Evolutionary conservation across 2,329 filamentous ascomycete species (phyloP).

Genomic region (Chaetomium globosum): DNA sequence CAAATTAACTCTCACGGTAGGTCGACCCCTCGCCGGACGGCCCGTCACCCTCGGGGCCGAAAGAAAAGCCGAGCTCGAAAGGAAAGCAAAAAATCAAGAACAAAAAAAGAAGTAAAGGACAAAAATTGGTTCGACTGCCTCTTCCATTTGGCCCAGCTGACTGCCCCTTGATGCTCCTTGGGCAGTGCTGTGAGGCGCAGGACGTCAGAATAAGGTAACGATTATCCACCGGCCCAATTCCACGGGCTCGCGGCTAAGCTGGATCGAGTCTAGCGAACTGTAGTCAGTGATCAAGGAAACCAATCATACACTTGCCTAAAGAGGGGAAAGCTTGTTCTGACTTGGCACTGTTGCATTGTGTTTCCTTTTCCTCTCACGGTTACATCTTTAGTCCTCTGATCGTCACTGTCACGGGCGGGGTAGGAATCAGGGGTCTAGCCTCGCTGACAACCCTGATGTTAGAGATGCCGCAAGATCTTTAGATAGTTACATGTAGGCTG

Average conservation of each 20-base stretch:
- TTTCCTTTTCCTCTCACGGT: background rate
- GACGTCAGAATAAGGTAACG: constrained; percentile 7
- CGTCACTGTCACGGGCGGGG: background rate
- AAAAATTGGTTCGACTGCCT: too few relatives aligned
- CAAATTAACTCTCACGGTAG: too few relatives aligned
- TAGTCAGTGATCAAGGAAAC: background rate
- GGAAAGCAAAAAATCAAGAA: too few relatives aligned
- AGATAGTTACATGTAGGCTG: too few relatives aligned
- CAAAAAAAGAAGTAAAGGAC: too few relatives aligned
- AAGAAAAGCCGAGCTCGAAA: too few relatives aligned
- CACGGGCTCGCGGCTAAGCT: background rate
- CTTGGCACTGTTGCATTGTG: background rate
- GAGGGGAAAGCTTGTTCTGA: background rate
- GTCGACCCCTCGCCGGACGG: too few relatives aligned
- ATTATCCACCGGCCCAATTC: constrained; percentile 2
- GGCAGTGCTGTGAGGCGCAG: background rate
- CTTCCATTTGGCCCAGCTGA: too few relatives aligned
- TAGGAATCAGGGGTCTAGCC: too few relatives aligned
- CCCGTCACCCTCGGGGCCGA: too few relatives aligned
- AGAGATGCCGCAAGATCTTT: too few relatives aligned
- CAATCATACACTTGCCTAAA: background rate
- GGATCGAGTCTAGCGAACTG: background rate
- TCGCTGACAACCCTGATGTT: background rate
- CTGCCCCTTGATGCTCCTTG: too few relatives aligned
- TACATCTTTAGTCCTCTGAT: background rate